Evolutionary conservation across 2,329 filamentous ascomycete genomes (phyloP).

Genomic region (Ceratocystis colombiana): DNA sequence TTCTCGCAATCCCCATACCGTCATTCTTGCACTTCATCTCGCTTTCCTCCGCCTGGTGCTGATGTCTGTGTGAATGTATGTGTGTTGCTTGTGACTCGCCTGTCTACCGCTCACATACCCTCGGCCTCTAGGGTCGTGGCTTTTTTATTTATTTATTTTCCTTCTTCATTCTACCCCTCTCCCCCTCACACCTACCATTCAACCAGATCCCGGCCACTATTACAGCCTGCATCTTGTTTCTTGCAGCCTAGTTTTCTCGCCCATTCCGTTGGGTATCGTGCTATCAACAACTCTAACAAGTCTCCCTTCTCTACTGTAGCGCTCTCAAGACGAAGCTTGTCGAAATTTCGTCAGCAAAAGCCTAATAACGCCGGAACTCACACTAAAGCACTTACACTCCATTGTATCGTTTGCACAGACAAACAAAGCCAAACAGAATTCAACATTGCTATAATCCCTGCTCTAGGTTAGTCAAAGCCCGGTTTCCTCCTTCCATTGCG

Average conservation of each 20-base stretch:
- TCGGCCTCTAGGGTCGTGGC: not conserved
- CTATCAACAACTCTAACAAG: not conserved
- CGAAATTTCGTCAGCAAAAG: too few relatives aligned
- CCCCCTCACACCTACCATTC: not conserved
- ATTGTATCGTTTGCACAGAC: constrained; percentile 7
- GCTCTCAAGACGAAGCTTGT: not conserved
- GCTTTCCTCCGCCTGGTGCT: not conserved
- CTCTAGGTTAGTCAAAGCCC: constrained; percentile 11
- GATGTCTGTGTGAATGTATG: not conserved
- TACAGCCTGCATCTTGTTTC: too few relatives aligned
- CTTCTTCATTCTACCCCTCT: not conserved
- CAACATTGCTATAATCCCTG: constrained; percentile 1
- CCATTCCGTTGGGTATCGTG: too few relatives aligned
- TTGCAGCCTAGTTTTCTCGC: too few relatives aligned
- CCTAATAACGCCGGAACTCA: not conserved
- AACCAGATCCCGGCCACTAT: too few relatives aligned
- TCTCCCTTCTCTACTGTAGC: not conserved
- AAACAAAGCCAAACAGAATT: not conserved
- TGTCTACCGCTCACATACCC: not conserved
- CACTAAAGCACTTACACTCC: constrained; percentile 11
- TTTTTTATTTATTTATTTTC: constrained; percentile 2
- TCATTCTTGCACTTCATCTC: constrained; percentile 6
- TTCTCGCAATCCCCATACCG: constrained; percentile 7
- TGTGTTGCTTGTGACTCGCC: not conserved
- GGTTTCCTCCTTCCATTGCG: not conserved